These are phyloP conservation scores for Vaccinium darrowii DNA, from an alignment of 148 eudicot genomes.

Conservation along the genomic window DNA sequence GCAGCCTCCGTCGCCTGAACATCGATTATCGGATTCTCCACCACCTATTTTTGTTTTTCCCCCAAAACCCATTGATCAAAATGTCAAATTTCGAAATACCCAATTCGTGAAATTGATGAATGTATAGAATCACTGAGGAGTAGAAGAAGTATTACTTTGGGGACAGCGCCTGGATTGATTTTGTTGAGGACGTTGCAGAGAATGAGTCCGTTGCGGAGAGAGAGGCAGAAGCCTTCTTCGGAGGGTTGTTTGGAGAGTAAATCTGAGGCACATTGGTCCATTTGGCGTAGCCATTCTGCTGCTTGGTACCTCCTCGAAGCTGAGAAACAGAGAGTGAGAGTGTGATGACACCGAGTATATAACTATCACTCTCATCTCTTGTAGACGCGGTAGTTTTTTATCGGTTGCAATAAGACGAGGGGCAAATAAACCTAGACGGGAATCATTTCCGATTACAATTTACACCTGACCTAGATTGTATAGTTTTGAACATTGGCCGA, in stretches of 20 bases:
- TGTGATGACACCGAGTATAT: not conserved
- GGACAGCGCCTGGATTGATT: slow-evolving; percentile 90
- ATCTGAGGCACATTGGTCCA: slow-evolving; percentile 81
- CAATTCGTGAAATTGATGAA: not conserved
- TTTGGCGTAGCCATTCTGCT: slow-evolving; percentile 78
- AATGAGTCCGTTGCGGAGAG: slow-evolving; percentile 94
- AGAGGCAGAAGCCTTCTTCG: slow-evolving; percentile 71
- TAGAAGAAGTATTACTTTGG: slow-evolving; percentile 40
- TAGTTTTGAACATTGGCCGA: too few relatives aligned
- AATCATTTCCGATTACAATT: too few relatives aligned
- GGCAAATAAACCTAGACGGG: too few relatives aligned
- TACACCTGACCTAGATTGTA: too few relatives aligned
- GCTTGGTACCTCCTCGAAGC: slow-evolving; percentile 79
- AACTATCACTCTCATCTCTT: not conserved
- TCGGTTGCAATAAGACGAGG: too few relatives aligned
- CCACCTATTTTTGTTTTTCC: slow-evolving; percentile 49
- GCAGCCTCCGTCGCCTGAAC: slow-evolving; percentile 72
- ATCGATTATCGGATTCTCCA: slow-evolving; percentile 72
- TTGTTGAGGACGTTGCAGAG: slow-evolving; percentile 98
- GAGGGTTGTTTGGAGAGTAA: slow-evolving; percentile 67
- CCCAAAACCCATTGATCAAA: not conserved
- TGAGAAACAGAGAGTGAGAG: slow-evolving; percentile 17
- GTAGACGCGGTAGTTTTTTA: not conserved
- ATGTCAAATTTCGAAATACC: not conserved
- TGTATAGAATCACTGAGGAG: not conserved